A percentile compares a stretch with the other conserved stretches of the same genome.
These are phyloP conservation scores for Diutina catenulata DNA, from an alignment of 1,139 yeast species.

Conservation along the genomic window DNA sequence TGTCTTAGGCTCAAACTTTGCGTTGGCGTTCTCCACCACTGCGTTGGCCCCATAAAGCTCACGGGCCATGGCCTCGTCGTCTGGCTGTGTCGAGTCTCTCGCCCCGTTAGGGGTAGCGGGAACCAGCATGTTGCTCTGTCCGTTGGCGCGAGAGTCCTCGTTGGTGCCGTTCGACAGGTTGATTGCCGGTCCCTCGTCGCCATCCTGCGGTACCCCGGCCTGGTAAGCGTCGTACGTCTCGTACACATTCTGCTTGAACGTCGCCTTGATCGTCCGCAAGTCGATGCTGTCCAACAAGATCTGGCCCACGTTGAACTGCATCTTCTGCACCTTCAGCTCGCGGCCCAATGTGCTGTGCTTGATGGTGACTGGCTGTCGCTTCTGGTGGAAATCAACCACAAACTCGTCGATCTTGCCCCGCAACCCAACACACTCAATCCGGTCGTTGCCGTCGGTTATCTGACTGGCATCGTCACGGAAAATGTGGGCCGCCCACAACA, in stretches of 20 bases:
- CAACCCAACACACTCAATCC: slow-evolving; percentile 26
- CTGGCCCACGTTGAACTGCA: slow-evolving; percentile 35
- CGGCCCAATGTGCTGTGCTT: slow-evolving; percentile 11
- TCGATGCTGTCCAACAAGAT: slow-evolving; percentile 30
- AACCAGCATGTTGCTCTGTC: too few relatives aligned
- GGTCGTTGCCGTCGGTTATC: slow-evolving; percentile 13
- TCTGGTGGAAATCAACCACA: slow-evolving; percentile 29
- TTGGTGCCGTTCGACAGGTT: too few relatives aligned
- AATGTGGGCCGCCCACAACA: slow-evolving; percentile 30
- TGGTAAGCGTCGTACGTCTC: slow-evolving; percentile 6
- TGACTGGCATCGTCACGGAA: slow-evolving; percentile 16
- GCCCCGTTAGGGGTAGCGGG: too few relatives aligned
- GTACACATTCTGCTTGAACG: slow-evolving; percentile 21
- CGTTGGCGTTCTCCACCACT: too few relatives aligned
- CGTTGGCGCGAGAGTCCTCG: too few relatives aligned
- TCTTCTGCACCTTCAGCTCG: slow-evolving; percentile 24
- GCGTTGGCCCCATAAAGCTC: too few relatives aligned
- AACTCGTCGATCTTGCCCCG: slow-evolving; percentile 30
- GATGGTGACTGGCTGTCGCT: not conserved
- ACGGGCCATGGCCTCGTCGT: too few relatives aligned
- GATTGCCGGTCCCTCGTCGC: too few relatives aligned
- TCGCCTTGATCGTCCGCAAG: slow-evolving; percentile 23
- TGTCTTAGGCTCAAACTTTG: too few relatives aligned
- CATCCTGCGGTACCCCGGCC: too few relatives aligned
- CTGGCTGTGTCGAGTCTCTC: too few relatives aligned